These are phyloP conservation scores for Colletotrichum aenigma DNA, from an alignment of 2,329 filamentous ascomycete species.

Conservation along the genomic window DNA sequence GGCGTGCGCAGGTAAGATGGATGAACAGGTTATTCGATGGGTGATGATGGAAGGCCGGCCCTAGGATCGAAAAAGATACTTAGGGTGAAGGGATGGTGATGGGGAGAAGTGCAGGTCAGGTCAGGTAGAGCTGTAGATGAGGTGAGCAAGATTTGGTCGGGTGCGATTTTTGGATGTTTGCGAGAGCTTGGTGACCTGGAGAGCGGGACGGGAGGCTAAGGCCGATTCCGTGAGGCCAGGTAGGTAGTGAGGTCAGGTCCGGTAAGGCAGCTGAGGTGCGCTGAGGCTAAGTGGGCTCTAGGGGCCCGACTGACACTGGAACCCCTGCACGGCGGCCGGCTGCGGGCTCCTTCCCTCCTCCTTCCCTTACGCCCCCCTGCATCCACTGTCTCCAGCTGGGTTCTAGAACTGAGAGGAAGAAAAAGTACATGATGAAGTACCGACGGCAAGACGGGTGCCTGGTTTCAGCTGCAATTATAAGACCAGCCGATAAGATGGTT, in stretches of 20 bases:
- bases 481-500: background rate
- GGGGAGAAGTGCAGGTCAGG: background rate
- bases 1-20: background rate
- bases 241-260: background rate
- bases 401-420: constrained; percentile 22
- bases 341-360: constrained; percentile 1
- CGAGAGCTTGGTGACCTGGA: background rate
- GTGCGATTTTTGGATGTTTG: background rate
- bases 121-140: background rate
- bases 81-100: background rate
- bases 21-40: constrained; percentile 1
- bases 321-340: background rate
- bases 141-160: constrained; percentile 1
- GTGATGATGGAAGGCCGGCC: background rate
- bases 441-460: background rate
- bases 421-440: constrained; percentile 17
- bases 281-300: constrained; percentile 5
- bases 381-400: background rate
- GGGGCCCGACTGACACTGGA: background rate
- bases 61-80: constrained; percentile 12
- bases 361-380: background rate
- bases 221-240: background rate
- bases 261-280: background rate
- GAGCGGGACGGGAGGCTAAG: background rate
- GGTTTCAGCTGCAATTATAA: background rate